phyloP scores from a whole-genome alignment of 179 eudicot species.

The Carnegiea gigantea region DNA sequence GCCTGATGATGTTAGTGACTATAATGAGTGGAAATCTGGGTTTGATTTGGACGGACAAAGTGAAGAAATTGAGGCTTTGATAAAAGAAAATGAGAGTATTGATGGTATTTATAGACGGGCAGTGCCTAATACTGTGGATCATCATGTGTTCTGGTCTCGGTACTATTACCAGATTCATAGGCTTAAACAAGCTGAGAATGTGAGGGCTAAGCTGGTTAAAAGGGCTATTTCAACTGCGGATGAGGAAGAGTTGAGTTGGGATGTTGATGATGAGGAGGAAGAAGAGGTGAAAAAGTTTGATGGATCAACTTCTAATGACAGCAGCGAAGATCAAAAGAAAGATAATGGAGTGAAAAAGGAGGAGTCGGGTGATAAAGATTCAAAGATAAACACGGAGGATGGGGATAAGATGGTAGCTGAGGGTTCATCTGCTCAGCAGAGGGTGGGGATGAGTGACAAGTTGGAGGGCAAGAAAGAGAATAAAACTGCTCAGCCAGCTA shows the following conservation, averaged over 20 bases:
- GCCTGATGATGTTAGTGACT: conserved; percentile 57
- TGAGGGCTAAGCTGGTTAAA: conserved; percentile 68
- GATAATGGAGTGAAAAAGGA: conserved; percentile 10
- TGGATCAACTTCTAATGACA: neutral
- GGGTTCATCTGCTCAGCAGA: conserved; percentile 20
- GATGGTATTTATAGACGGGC: conserved; percentile 44
- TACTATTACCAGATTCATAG: conserved; percentile 65
- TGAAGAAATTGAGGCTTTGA: conserved; percentile 47
- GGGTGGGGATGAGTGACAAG: conserved; percentile 16
- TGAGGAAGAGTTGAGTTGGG: conserved; percentile 76
- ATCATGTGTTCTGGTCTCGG: conserved; percentile 66
- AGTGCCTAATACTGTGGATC: conserved; percentile 58
- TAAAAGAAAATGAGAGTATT: conserved; percentile 46
- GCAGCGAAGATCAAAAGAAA: neutral
- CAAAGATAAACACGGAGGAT: neutral
- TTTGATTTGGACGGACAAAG: conserved; percentile 48
- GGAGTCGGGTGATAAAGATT: conserved; percentile 10
- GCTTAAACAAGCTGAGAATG: conserved; percentile 60
- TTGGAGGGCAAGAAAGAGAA: neutral
- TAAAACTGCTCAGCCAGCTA: conserved; percentile 7
- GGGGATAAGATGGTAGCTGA: conserved; percentile 2
- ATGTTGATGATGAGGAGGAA: conserved; percentile 61
- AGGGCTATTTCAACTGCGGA: conserved; percentile 55
- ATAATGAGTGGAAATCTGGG: conserved; percentile 56
- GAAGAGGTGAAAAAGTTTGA: neutral